A percentile compares a stretch with the other conserved stretches of the same genome.
These are phyloP conservation scores for Solanum infundibuliforme DNA, from an alignment of 257 asterid genomes.

Conservation along the genomic window DNA sequence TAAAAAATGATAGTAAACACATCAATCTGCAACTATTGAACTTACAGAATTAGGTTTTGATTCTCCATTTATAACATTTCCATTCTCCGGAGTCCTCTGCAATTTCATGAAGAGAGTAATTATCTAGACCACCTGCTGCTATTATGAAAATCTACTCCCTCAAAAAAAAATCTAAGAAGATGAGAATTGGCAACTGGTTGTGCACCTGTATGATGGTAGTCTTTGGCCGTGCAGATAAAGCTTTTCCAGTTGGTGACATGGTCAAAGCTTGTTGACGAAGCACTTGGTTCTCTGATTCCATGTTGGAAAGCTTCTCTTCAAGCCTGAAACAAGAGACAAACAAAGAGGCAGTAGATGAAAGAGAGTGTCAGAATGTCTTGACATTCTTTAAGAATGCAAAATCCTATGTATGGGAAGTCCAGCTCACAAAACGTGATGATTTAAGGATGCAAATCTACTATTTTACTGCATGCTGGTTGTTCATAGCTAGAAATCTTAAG, in stretches of 20 bases:
- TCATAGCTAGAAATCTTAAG: background rate
- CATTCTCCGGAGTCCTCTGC: constrained; percentile 84
- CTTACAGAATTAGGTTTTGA: constrained; percentile 45
- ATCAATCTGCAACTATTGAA: background rate
- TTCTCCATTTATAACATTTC: constrained; percentile 60
- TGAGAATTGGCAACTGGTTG: background rate
- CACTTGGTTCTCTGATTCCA: constrained; percentile 94
- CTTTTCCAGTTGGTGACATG: constrained; percentile 91
- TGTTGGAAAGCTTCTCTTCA: constrained; percentile 90
- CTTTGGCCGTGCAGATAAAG: constrained; percentile 68
- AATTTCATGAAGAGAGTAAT: constrained; percentile 20
- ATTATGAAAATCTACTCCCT: background rate
- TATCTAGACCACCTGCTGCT: constrained; percentile 8
- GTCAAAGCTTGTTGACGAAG: constrained; percentile 96
- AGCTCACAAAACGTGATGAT: background rate
- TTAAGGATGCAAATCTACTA: background rate
- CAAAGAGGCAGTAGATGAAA: background rate
- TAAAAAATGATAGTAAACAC: background rate
- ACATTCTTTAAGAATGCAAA: background rate
- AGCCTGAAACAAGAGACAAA: constrained; percentile 42
- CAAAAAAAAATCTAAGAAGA: background rate
- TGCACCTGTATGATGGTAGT: constrained; percentile 62
- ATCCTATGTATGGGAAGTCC: background rate
- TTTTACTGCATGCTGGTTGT: background rate
- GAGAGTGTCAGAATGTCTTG: background rate